phyloP scores from a whole-genome alignment of 805 yeast species.

The Kodamaea laetipori region DNA sequence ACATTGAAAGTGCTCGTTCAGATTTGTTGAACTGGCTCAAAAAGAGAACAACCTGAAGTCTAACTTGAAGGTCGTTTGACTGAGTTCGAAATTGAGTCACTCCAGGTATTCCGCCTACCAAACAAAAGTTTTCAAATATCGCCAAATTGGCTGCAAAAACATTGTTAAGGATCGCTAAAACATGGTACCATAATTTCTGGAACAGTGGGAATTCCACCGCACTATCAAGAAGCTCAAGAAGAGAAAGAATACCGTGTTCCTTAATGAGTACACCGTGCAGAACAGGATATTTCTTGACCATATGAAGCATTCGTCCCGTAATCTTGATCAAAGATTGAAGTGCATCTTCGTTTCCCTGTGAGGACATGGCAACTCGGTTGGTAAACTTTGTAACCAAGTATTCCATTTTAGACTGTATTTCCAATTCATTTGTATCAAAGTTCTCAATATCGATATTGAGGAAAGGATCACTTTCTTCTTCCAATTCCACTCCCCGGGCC shows the following conservation, averaged over 20 bases:
- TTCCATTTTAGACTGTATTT: constrained; percentile 43
- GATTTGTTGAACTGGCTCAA: constrained; percentile 35
- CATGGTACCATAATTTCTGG: constrained; percentile 40
- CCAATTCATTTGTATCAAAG: constrained; percentile 45
- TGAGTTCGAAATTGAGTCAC: constrained; percentile 39
- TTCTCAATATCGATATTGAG: constrained; percentile 38
- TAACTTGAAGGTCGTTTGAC: constrained; percentile 31
- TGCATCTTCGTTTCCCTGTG: constrained; percentile 33
- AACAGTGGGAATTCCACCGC: constrained; percentile 35
- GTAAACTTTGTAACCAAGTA: constrained; percentile 35
- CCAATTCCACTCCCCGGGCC: constrained; percentile 7
- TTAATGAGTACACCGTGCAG: constrained; percentile 43
- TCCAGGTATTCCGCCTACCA: constrained; percentile 46
- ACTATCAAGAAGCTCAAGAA: constrained; percentile 41
- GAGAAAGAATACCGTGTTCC: constrained; percentile 43
- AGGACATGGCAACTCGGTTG: constrained; percentile 32
- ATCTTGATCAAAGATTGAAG: constrained; percentile 33
- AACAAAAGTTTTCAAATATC: constrained; percentile 44
- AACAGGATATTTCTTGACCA: constrained; percentile 40
- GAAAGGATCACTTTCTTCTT: constrained; percentile 41
- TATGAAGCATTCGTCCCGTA: constrained; percentile 40
- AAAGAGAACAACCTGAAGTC: constrained; percentile 41
- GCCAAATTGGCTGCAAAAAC: constrained; percentile 32
- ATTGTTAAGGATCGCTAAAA: constrained; percentile 35
- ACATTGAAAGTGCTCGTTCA: constrained; percentile 38